Base-by-base conservation (phyloP, 2,329 filamentous ascomycete species). In the Fusarium zealandicum region DNA sequence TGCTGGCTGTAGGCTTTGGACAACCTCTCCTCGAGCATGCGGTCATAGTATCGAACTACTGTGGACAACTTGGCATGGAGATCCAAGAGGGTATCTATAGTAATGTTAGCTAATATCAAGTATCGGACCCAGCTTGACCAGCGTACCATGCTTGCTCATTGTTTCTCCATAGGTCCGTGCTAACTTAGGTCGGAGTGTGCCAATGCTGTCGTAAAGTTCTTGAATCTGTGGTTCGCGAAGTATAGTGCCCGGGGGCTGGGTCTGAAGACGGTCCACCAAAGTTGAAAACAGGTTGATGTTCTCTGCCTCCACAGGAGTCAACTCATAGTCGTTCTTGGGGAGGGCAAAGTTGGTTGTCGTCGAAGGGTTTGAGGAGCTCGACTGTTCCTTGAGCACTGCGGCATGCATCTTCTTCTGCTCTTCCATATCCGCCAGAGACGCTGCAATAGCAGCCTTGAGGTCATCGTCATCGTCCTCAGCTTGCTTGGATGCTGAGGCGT, bases 261-360 rank as follows among this genome's bases (percentile, higher is more conserved):
- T 95, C 72, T 98, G 93, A 33, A 99, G 78, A 28, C 96, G 87
- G 71, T 99, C 95, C 10, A 99, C 95, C 31, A 99, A 78, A 0
- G 95, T 97, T 1, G 95, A 83, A 70, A 99, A 98, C 1, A 99
- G 79, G 69, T 96, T 96, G 72, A 99, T 99, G 66, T 98, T 98
- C 73, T 99, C 95, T 1, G 93, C 92, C 75, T 99, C 95, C 1
- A 96, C 90, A 0, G 91, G 88, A 0, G 91, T 96, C 46, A 99
- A 82, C 75, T 99, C 95, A 71, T 97, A 96, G 66, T 97, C 92
- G 67, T 93, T 96, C 77, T 93, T 96, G 1, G 90, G 89, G 36
- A 90, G 76, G 4, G 80, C 72, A 61, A 83, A 85, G 4, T 78
- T 72, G 13, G 78, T 74, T 20, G 79, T 76, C 1, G 80, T 76